Evolutionary conservation across 768 basidiomycete species (phyloP), one percentile per base, ranked within the genome.

Genomic region (Postia placenta): DNA sequence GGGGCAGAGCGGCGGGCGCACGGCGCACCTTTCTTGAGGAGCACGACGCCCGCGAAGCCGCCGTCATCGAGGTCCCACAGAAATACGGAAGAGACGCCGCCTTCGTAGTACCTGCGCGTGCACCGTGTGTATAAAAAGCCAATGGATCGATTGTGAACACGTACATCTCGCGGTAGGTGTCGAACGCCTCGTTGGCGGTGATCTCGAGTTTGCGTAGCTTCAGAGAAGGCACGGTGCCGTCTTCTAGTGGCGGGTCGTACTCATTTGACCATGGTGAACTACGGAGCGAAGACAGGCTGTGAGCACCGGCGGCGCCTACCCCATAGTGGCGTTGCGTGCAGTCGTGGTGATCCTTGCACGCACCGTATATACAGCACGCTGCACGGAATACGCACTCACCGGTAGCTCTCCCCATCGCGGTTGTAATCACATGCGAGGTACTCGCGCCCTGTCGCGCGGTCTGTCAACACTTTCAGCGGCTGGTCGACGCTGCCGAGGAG

Each of bases 181-280:
- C 93, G 60, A 99, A 98, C 9, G 93, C 94, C 53, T 95, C 91
- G 60, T 98, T 98, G 28, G 94, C 91, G 9, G 87, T 73, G 49
- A 93, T 83, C 66, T 99, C 96, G 22, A 99, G 74, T 61, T 92
- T 88, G 49, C 96, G 81, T 50, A 98, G 78, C 61, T 85, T 89
- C 15, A 83, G 69, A 6, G 86, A 83, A 0, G 96, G 96, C 2
- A 80, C 71, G 3, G 94, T 93, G 2, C 92, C 95, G 55, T 95
- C 91, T 17, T 93, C 85, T 39, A 92, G 66, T 1, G 87, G 87
- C 20, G 93, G 90, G 54, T 92, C 85, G 62, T 98, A 99, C 63
- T 89, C 85, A 64, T 98, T 99, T 20, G 94, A 93, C 94, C 95
- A 98, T 6, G 96, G 96, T 2, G 96, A 99, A 60, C 95, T 99